phyloP scores from a whole-genome alignment of 2,329 filamentous ascomycete genomes.

The Lojkania enalia region DNA sequence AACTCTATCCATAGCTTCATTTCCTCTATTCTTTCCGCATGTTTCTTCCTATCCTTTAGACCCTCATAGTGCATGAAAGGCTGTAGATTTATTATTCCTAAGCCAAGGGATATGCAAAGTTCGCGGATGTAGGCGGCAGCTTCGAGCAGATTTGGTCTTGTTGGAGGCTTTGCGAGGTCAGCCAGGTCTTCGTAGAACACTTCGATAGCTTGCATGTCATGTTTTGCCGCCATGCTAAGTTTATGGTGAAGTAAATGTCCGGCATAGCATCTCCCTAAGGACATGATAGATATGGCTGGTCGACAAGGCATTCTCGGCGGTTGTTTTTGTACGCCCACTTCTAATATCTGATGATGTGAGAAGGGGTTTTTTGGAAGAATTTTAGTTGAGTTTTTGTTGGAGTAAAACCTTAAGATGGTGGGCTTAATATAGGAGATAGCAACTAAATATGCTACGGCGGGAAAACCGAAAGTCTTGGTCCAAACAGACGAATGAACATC shows the following conservation, averaged over 20 bases:
- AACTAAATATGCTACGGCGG: too few relatives aligned
- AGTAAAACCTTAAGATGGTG: too few relatives aligned
- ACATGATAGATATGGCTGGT: slow-evolving; percentile 75
- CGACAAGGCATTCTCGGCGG: slow-evolving; percentile 58
- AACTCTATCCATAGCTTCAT: slow-evolving; percentile 72
- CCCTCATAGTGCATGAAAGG: slow-evolving; percentile 82
- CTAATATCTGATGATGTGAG: too few relatives aligned
- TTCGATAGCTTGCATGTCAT: slow-evolving; percentile 72
- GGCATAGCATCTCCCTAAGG: slow-evolving; percentile 71
- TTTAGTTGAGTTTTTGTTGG: too few relatives aligned
- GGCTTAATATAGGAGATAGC: too few relatives aligned
- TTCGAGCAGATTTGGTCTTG: slow-evolving; percentile 53
- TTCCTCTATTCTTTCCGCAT: slow-evolving; percentile 62
- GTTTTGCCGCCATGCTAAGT: slow-evolving; percentile 66
- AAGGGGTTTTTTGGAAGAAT: too few relatives aligned
- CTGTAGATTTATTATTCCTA: slow-evolving; percentile 69
- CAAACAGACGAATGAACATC: too few relatives aligned
- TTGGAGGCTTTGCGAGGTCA: slow-evolving; percentile 57
- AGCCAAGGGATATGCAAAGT: slow-evolving; percentile 59
- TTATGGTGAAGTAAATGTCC: slow-evolving; percentile 67
- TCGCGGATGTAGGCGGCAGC: slow-evolving; percentile 62
- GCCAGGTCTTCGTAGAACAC: slow-evolving; percentile 77
- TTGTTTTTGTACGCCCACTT: too few relatives aligned
- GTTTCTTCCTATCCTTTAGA: slow-evolving; percentile 63
- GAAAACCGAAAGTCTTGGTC: too few relatives aligned